Conservation (phyloP, 441 rosid species). For the Aleurites moluccanus region DNA sequence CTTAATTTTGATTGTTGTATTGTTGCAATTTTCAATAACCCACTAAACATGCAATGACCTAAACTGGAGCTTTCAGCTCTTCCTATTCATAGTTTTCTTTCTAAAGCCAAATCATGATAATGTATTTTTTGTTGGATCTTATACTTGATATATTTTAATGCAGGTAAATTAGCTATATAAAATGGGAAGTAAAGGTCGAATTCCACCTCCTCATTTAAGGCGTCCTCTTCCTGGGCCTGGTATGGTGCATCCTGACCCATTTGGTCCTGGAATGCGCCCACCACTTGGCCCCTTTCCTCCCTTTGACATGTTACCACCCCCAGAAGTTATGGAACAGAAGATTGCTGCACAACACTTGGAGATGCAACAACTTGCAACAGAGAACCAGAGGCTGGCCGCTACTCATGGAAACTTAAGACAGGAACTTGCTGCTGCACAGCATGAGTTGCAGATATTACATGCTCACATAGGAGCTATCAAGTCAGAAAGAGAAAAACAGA, state of each 20-base stretch:
- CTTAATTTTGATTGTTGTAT: background rate
- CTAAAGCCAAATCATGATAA: background rate
- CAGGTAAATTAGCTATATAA: slow-evolving; percentile 27
- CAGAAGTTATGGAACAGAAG: slow-evolving; percentile 87
- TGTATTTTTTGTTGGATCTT: background rate
- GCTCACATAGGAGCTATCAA: slow-evolving; percentile 64
- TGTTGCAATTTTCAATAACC: background rate
- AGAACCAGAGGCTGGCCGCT: slow-evolving; percentile 85
- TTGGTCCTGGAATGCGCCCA: slow-evolving; percentile 50
- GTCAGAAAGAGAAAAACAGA: slow-evolving; percentile 81
- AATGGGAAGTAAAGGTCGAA: slow-evolving; percentile 85
- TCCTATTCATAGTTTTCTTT: background rate
- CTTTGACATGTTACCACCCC: slow-evolving; percentile 74
- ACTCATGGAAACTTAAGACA: slow-evolving; percentile 77
- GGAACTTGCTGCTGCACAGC: slow-evolving; percentile 88
- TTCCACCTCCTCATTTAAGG: slow-evolving; percentile 68
- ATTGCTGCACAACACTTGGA: slow-evolving; percentile 77
- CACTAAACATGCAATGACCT: background rate
- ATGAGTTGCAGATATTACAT: slow-evolving; percentile 80
- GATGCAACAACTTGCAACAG: slow-evolving; percentile 86
- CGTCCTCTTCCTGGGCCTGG: slow-evolving; percentile 66
- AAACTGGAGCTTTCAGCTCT: background rate
- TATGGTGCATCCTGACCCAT: slow-evolving; percentile 56
- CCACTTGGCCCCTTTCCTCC: slow-evolving; percentile 57
- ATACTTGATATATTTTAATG: slow-evolving; percentile 4